Evolutionary conservation across 352 stramenopile species (phyloP).

Genomic region (Phytophthora citricola): DNA sequence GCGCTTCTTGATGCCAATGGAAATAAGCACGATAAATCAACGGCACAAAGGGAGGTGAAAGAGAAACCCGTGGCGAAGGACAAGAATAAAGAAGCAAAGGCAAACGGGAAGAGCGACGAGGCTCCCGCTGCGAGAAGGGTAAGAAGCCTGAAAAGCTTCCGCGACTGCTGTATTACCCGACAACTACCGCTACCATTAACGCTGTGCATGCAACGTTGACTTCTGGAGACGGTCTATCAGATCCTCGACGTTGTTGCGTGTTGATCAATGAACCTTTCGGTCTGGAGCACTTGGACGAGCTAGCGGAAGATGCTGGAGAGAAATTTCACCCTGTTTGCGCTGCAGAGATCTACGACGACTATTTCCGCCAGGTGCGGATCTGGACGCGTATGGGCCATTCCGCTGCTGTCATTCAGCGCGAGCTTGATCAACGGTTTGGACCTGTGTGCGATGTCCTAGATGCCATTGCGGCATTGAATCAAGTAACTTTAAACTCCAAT

Average conservation of each 20-base stretch:
- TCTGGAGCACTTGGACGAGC: slow-evolving; percentile 62
- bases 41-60: slow-evolving; percentile 6
- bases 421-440: slow-evolving; percentile 63
- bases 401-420: slow-evolving; percentile 51
- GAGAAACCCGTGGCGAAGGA: slow-evolving; percentile 5
- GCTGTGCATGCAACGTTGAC: slow-evolving; percentile 61
- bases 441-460: slow-evolving; percentile 47
- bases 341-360: slow-evolving; percentile 77
- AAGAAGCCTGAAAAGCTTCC: slow-evolving; percentile 56
- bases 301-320: slow-evolving; percentile 56
- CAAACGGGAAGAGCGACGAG: slow-evolving; percentile 17
- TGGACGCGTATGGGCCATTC: slow-evolving; percentile 76
- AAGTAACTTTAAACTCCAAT: slow-evolving; percentile 4
- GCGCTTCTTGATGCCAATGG: neutral
- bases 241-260: slow-evolving; percentile 62
- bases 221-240: slow-evolving; percentile 43
- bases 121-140: slow-evolving; percentile 30
- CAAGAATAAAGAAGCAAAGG: slow-evolving; percentile 9
- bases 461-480: slow-evolving; percentile 42
- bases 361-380: slow-evolving; percentile 74
- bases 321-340: slow-evolving; percentile 68
- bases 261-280: slow-evolving; percentile 70
- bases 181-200: slow-evolving; percentile 69
- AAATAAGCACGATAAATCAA: neutral
- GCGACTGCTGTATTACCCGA: slow-evolving; percentile 66